Base-by-base conservation (phyloP, 208 protist species). In the Phytomonas francai region DNA sequence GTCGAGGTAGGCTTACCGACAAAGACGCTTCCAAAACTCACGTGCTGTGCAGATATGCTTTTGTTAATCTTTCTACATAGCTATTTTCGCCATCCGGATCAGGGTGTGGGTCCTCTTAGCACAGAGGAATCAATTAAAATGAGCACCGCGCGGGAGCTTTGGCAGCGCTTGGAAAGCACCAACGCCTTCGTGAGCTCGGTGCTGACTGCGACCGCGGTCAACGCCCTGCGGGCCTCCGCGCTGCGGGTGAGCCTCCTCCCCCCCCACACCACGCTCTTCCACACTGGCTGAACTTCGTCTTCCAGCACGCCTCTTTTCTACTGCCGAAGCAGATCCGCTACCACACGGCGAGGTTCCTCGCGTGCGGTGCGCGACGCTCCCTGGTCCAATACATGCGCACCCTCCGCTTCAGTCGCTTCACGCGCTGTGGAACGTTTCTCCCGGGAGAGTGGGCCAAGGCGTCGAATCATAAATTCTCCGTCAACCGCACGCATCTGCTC, bases 391-490 rank as follows among this genome's bases (percentile, higher is more conserved):
- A 91, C 79, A 80, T 96, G 72, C 77, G 75, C 56, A 68, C 77
- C 58, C 79, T 77, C 72, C 81, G 85, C 34, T 61, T 69, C 45
- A 78, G 87, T 70, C 63, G 73, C 11, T 59, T 66, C 1, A 63
- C 81, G 65, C 45, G 45, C 45, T 14, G 45, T 56, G 45, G 45
- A 19, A 68, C 65, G 49, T 79, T 90, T 31, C 67, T 74, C 31
- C 78, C 85, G 16, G 78, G 79, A 22, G 89, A 95, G 65, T 93
- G 84, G 81, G 79, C 83, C 25, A 72, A 76, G 25, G 57, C 80
- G 64, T 83, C 83, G 59, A 93, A 92, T 67, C 86, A 94, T 71
- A 96, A 93, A 80, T 96, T 84, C 68, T 71, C 68, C 25, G 81
- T 94, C n/a, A 74, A 78, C 68, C 87, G 90, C 56, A 74, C 76